Evolutionary conservation across 352 stramenopile genomes (phyloP).

Genomic region (Blastocystis sp.): DNA sequence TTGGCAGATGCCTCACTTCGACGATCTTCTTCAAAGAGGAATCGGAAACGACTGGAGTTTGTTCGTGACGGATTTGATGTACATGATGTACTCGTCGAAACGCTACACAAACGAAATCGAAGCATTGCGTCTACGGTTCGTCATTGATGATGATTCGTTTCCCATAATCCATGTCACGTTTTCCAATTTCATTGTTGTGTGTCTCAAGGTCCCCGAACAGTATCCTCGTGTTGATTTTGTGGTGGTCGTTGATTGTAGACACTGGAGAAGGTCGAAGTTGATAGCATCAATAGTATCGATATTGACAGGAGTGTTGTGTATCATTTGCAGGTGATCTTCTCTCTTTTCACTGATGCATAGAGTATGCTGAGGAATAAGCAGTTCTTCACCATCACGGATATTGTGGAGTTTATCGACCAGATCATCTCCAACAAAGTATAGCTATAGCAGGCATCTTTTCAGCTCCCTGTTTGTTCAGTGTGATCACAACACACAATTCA

Average conservation of each 20-base stretch:
- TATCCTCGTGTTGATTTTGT: not conserved
- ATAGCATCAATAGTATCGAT: slow-evolving; percentile 5
- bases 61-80: not conserved
- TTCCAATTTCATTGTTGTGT: slow-evolving; percentile 15
- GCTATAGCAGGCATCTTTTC: too few relatives aligned
- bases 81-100: slow-evolving; percentile 15
- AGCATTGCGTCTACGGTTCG: not conserved
- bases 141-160: not conserved
- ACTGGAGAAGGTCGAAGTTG: slow-evolving; percentile 3
- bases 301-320: not conserved
- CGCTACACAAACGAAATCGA: not conserved
- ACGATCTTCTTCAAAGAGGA: not conserved
- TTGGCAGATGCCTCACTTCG: not conserved
- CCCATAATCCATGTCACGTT: not conserved
- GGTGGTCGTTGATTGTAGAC: not conserved
- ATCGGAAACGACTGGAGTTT: not conserved
- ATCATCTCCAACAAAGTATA: not conserved
- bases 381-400: slow-evolving; percentile 32
- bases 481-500: slow-evolving; percentile 19
- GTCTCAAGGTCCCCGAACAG: not conserved
- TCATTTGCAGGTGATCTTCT: not conserved
- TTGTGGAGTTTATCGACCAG: slow-evolving; percentile 28
- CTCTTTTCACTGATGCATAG: not conserved
- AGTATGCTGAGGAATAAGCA: slow-evolving; percentile 14
- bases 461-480: not conserved